A percentile compares a stretch with the other conserved stretches of the same genome.
These are phyloP conservation scores for Acidomyces sp. DNA, from an alignment of 495 filamentous ascomycete species.

Conservation along the genomic window DNA sequence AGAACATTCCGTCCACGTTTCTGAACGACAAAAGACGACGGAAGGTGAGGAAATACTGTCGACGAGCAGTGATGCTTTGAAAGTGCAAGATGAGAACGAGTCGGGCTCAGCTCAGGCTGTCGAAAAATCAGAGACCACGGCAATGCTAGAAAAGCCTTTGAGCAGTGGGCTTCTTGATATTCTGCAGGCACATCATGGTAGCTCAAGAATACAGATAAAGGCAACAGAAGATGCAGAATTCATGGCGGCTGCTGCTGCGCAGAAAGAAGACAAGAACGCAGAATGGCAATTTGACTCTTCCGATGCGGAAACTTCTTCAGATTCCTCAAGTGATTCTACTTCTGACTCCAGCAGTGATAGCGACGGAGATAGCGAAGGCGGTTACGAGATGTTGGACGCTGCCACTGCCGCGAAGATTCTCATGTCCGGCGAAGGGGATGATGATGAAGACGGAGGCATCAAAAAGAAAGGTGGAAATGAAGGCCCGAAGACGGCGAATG, in stretches of 20 bases:
- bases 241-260: constrained; percentile 30
- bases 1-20: too few relatives aligned
- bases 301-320: constrained; percentile 42
- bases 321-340: constrained; percentile 37
- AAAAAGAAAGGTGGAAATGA: constrained; percentile 3
- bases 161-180: too few relatives aligned
- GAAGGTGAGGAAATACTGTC: too few relatives aligned
- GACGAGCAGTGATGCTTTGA: too few relatives aligned
- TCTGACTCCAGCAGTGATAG: constrained; percentile 41
- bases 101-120: too few relatives aligned
- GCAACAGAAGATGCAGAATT: constrained; percentile 23
- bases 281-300: constrained; percentile 62
- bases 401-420: constrained; percentile 69
- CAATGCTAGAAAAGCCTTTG: too few relatives aligned
- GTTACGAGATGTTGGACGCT: constrained; percentile 56
- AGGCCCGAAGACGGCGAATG: constrained; percentile 57
- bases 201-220: too few relatives aligned
- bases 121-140: too few relatives aligned
- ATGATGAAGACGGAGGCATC: constrained; percentile 42
- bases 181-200: too few relatives aligned
- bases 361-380: constrained; percentile 46
- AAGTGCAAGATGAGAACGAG: too few relatives aligned
- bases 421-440: constrained; percentile 67
- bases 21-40: too few relatives aligned
- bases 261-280: constrained; percentile 49